Conservation (phyloP, 1,139 yeast genomes). For the Blastobotrys capitulatus region DNA sequence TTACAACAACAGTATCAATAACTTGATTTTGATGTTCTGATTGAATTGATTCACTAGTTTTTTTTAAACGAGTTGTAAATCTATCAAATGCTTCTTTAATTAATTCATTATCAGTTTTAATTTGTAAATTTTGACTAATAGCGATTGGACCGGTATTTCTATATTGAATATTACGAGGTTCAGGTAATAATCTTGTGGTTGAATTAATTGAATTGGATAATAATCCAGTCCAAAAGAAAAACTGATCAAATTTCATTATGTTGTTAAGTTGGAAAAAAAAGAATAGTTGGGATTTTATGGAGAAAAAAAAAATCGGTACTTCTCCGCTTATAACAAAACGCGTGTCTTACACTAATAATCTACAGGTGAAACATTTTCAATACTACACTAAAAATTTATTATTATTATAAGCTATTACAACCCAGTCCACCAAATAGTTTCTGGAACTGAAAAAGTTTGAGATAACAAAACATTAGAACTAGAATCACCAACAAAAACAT, state of each 20-base stretch:
- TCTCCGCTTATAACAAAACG: too few species aligned
- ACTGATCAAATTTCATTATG: neutral
- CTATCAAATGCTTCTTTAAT: slow-evolving; percentile 9
- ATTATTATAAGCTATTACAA: slow-evolving; percentile 19
- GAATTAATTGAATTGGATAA: neutral
- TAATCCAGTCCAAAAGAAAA: slow-evolving; percentile 3
- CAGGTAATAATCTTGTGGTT: slow-evolving; percentile 8
- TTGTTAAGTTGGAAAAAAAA: neutral
- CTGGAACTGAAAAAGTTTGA: slow-evolving; percentile 26
- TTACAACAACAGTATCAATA: slow-evolving; percentile 17
- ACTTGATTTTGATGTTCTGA: neutral
- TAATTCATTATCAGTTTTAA: slow-evolving; percentile 7
- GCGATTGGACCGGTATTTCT: slow-evolving; percentile 1
- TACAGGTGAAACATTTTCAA: too few species aligned
- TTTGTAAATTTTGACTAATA: neutral
- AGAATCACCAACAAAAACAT: slow-evolving; percentile 43
- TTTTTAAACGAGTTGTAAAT: neutral
- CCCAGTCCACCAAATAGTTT: slow-evolving; percentile 28
- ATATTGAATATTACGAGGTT: slow-evolving; percentile 4
- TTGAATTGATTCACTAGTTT: neutral
- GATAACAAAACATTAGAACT: slow-evolving; percentile 29
- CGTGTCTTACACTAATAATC: too few species aligned
- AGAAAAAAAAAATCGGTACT: too few species aligned
- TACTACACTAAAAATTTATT: too few species aligned
- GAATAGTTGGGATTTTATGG: too few species aligned